These are phyloP conservation scores for Cornus suecica DNA, from an alignment of 148 eudicot genomes.

Conservation along the genomic window DNA sequence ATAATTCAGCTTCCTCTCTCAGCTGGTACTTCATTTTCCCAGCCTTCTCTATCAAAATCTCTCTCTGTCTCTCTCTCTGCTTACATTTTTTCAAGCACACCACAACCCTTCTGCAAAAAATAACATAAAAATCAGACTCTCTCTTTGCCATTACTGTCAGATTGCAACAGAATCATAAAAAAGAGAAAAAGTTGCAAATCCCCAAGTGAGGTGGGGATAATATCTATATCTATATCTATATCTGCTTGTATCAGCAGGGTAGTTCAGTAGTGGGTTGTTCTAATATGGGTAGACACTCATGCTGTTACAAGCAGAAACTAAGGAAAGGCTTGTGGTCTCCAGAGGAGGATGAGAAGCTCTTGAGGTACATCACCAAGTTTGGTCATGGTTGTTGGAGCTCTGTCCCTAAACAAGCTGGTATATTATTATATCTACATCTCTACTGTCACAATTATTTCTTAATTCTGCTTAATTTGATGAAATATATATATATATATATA, in stretches of 20 bases:
- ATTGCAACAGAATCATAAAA: neutral
- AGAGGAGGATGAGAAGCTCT: conserved; percentile 4
- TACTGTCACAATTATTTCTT: no score
- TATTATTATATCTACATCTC: no score
- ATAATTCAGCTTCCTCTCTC: neutral
- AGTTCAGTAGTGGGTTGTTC: neutral
- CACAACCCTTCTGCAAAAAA: no score
- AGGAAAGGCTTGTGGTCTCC: conserved; percentile 16
- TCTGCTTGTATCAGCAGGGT: no score
- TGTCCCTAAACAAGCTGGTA: conserved; percentile 14
- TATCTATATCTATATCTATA: neutral
- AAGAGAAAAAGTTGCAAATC: neutral
- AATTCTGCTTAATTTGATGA: no score
- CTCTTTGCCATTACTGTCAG: neutral
- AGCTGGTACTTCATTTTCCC: neutral
- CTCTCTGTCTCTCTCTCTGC: neutral
- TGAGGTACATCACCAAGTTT: neutral
- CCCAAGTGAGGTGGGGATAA: neutral
- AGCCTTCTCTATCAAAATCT: neutral
- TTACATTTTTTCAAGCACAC: neutral
- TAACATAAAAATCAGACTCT: neutral
- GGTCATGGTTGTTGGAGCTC: conserved; percentile 17
- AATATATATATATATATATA: no score
- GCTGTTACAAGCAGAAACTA: conserved; percentile 14
- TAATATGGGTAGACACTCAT: neutral